phyloP scores from a whole-genome alignment of 768 basidiomycete genomes.

The Boletus patriciae region DNA sequence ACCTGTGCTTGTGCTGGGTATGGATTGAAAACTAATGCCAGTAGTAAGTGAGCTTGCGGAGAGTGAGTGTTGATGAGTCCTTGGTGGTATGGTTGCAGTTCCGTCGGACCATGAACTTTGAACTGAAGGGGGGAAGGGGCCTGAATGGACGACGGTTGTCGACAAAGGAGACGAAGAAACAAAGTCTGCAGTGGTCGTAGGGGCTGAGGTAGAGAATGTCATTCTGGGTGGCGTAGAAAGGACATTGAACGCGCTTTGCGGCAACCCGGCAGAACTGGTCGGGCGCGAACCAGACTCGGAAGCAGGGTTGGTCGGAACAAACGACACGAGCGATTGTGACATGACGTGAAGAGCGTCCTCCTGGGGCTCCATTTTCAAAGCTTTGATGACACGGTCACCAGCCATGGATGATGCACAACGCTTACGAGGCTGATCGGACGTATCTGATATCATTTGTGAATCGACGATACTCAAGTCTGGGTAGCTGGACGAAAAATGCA shows the following conservation, averaged over 20 bases:
- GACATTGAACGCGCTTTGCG: constrained; percentile 24
- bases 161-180: constrained; percentile 23
- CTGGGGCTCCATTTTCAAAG: constrained; percentile 49
- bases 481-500: constrained; percentile 18
- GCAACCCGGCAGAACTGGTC: constrained; percentile 31
- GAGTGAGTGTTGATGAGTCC: constrained; percentile 34
- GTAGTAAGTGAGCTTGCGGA: constrained; percentile 31
- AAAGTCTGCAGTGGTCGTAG: constrained; percentile 26
- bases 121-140: constrained; percentile 26
- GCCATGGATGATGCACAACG: constrained; percentile 50
- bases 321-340: constrained; percentile 28
- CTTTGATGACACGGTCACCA: constrained; percentile 46
- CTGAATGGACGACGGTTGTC: constrained; percentile 21
- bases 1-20: constrained; percentile 33
- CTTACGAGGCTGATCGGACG: constrained; percentile 47
- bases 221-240: constrained; percentile 16
- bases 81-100: constrained; percentile 26
- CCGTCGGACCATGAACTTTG: constrained; percentile 35
- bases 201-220: constrained; percentile 17
- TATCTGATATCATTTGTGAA: constrained; percentile 27
- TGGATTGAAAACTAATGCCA: constrained; percentile 32
- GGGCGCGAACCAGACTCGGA: constrained; percentile 33
- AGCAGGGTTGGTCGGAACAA: constrained; percentile 27
- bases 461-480: constrained; percentile 23
- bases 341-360: constrained; percentile 39